Evolutionary conservation across 192 early-diverging fungal species (phyloP).

Genomic region (Backusella tarrabulga): DNA sequence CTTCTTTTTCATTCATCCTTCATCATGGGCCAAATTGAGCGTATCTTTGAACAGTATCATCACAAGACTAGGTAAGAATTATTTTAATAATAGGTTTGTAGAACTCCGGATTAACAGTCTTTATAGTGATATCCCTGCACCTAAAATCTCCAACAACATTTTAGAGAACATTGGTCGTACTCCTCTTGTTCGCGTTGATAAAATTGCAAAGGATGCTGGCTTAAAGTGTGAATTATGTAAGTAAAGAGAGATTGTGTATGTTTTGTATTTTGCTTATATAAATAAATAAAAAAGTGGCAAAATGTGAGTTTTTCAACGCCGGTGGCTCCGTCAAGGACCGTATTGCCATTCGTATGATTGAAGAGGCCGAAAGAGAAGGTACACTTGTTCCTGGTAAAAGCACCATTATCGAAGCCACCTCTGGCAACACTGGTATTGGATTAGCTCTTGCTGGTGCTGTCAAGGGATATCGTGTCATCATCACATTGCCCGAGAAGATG

Average conservation of each 20-base stretch:
- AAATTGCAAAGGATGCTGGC: constrained; percentile 83
- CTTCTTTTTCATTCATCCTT: not conserved
- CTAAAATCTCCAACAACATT: constrained; percentile 81
- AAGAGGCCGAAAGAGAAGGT: constrained; percentile 91
- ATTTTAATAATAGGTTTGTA: not conserved
- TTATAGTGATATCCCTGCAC: constrained; percentile 55
- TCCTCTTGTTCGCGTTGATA: constrained; percentile 88
- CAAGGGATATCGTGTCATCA: constrained; percentile 97
- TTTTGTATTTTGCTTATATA: not conserved
- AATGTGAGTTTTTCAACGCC: constrained; percentile 99
- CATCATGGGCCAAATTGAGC: not conserved
- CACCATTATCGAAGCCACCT: constrained; percentile 99
- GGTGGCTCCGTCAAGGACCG: constrained; percentile 99
- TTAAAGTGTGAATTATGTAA: constrained; percentile 91
- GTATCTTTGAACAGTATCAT: constrained; percentile 16
- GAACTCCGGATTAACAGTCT: not conserved
- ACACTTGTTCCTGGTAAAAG: constrained; percentile 82
- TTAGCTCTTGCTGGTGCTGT: constrained; percentile 95
- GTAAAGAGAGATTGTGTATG: constrained; percentile 5
- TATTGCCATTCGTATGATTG: constrained; percentile 93
- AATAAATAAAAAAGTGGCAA: constrained; percentile 58
- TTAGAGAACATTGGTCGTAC: constrained; percentile 98
- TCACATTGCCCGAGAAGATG: constrained; percentile 99
- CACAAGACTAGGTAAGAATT: not conserved
- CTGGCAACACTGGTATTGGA: constrained; percentile 99